A percentile compares a stretch with the other conserved stretches of the same genome.
Conservation (phyloP, 805 yeast genomes). For the Wickerhamomyces rabaulensis region DNA sequence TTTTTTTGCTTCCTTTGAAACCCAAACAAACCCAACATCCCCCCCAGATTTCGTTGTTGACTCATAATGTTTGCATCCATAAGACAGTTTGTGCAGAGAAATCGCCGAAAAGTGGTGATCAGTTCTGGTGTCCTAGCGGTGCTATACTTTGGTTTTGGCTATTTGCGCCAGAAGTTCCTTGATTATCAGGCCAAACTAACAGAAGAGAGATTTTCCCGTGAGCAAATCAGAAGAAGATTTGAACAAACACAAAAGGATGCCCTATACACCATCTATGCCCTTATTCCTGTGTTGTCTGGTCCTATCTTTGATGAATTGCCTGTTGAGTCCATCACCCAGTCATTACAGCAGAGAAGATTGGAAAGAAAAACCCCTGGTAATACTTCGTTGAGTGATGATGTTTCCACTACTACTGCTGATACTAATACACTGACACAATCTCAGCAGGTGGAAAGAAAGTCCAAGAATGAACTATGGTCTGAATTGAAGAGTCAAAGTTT, state of each 20-base stretch:
- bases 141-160: constrained; percentile 38
- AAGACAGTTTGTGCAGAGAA: constrained; percentile 33
- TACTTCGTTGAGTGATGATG: constrained; percentile 28
- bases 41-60: not conserved
- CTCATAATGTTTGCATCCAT: constrained; percentile 19
- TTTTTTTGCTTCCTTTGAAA: not conserved
- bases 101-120: constrained; percentile 34
- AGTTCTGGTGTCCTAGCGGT: constrained; percentile 36
- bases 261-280: constrained; percentile 72
- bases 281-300: constrained; percentile 68
- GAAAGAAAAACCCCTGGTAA: constrained; percentile 1
- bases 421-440: constrained; percentile 17
- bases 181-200: constrained; percentile 47
- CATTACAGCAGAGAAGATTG: constrained; percentile 55
- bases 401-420: constrained; percentile 39
- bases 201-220: constrained; percentile 56
- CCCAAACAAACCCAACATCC: not conserved
- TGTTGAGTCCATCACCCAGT: constrained; percentile 68
- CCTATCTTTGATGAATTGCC: constrained; percentile 59
- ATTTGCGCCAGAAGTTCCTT: constrained; percentile 37
- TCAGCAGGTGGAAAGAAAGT: constrained; percentile 21
- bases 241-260: constrained; percentile 92
- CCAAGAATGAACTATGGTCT: constrained; percentile 76
- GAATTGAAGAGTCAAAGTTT: constrained; percentile 71
- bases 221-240: constrained; percentile 74